Evolutionary conservation across 169 alveolate species (phyloP).

Genomic region (Plasmodium berghei): DNA sequence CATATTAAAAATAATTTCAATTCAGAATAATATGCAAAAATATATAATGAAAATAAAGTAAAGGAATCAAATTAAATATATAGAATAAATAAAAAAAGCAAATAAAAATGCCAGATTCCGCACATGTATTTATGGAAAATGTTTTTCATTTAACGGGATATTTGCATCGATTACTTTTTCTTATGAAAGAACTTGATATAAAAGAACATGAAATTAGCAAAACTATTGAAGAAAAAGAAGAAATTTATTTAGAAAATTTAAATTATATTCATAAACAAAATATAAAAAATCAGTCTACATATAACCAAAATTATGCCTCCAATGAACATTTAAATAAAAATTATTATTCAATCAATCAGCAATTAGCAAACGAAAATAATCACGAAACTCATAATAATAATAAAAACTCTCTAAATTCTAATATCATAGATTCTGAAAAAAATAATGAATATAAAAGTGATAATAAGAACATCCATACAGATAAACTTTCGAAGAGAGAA

Average conservation of each 20-base stretch:
- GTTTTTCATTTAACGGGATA: constrained; percentile 64
- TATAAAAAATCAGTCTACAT: constrained; percentile 7
- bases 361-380: too few relatives aligned
- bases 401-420: too few relatives aligned
- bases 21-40: too few relatives aligned
- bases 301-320: background rate
- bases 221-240: constrained; percentile 51
- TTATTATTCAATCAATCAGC: background rate
- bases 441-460: too few relatives aligned
- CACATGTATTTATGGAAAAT: constrained; percentile 65
- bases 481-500: too few relatives aligned
- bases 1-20: too few relatives aligned
- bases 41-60: too few relatives aligned
- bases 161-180: constrained; percentile 54
- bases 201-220: constrained; percentile 34
- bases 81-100: too few relatives aligned
- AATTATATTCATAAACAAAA: constrained; percentile 1
- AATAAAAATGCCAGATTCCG: constrained; percentile 64
- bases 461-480: too few relatives aligned
- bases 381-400: too few relatives aligned
- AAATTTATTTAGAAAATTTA: constrained; percentile 34
- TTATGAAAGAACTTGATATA: constrained; percentile 61
- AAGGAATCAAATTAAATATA: too few relatives aligned
- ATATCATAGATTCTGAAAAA: too few relatives aligned
- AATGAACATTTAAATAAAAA: background rate